Evolutionary conservation across 208 protist species (phyloP).

Genomic region (Leishmania braziliensis): DNA sequence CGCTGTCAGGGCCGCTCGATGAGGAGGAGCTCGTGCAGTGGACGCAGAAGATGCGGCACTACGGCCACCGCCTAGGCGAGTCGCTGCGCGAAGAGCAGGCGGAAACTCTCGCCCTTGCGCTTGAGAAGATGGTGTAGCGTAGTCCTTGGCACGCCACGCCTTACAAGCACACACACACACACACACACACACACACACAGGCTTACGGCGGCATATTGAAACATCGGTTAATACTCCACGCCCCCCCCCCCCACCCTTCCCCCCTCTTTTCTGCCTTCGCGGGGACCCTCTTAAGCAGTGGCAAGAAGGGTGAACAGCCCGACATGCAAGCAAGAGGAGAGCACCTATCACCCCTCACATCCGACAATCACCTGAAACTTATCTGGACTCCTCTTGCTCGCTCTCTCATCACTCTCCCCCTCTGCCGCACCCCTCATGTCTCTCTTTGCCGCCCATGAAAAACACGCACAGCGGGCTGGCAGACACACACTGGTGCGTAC

Average conservation of each 20-base stretch:
- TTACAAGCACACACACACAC: not conserved
- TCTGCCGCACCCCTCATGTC: not conserved
- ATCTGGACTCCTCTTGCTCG: not conserved
- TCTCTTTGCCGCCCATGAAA: not conserved
- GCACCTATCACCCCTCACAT: not conserved
- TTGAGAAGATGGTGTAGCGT: conserved; percentile 39
- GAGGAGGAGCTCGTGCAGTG: conserved; percentile 51
- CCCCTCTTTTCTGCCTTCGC: not conserved
- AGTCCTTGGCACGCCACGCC: not conserved
- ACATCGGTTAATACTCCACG: not conserved
- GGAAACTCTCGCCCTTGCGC: conserved; percentile 43
- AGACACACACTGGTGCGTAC: not conserved
- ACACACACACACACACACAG: not conserved
- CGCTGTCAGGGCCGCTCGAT: not conserved
- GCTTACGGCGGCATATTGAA: not conserved
- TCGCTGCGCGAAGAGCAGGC: conserved; percentile 54
- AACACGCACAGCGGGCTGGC: not conserved
- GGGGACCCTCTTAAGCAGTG: not conserved
- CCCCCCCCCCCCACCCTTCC: not conserved
- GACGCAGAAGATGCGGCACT: conserved; percentile 69
- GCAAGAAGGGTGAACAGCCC: not conserved
- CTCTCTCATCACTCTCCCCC: not conserved
- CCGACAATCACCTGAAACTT: not conserved
- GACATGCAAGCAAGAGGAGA: not conserved
- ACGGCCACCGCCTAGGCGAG: conserved; percentile 45